phyloP scores from a whole-genome alignment of 306 rosid genomes.

The Fragaria ananassa region DNA sequence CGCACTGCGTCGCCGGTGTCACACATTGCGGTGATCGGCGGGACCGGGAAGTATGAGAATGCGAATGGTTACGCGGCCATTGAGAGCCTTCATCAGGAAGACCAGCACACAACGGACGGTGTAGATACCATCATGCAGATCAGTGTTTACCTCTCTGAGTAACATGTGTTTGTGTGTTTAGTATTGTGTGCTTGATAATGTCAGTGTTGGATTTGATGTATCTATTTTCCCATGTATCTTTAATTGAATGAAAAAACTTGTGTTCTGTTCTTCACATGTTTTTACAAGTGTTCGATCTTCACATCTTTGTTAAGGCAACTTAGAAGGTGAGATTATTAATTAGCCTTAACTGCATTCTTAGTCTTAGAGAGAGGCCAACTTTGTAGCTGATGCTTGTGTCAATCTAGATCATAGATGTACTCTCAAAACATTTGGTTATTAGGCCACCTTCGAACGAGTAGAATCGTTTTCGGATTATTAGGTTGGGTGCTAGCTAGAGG shows the following conservation, averaged over 20 bases:
- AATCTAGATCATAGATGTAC: too few species aligned
- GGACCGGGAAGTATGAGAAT: constrained; percentile 78
- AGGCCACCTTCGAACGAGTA: too few species aligned
- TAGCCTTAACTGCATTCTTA: too few species aligned
- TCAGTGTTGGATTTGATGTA: constrained; percentile 4
- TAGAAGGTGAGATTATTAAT: too few species aligned
- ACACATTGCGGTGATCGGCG: constrained; percentile 70
- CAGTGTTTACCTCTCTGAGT: constrained; percentile 48
- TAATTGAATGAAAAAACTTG: not conserved
- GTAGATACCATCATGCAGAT: constrained; percentile 65
- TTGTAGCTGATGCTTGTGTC: too few species aligned
- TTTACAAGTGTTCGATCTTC: too few species aligned
- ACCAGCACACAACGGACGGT: constrained; percentile 72
- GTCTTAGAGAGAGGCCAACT: too few species aligned
- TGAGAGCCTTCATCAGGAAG: constrained; percentile 58
- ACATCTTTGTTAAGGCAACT: too few species aligned
- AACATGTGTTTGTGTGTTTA: not conserved
- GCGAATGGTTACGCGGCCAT: constrained; percentile 64
- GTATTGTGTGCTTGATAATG: not conserved
- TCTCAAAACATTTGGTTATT: too few species aligned
- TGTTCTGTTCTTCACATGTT: not conserved
- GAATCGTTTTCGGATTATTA: too few species aligned
- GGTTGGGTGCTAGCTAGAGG: too few species aligned
- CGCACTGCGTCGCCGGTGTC: constrained; percentile 61
- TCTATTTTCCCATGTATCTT: not conserved